phyloP scores from a whole-genome alignment of 208 protist species.

The Acanthamoeba divionensis region DNA sequence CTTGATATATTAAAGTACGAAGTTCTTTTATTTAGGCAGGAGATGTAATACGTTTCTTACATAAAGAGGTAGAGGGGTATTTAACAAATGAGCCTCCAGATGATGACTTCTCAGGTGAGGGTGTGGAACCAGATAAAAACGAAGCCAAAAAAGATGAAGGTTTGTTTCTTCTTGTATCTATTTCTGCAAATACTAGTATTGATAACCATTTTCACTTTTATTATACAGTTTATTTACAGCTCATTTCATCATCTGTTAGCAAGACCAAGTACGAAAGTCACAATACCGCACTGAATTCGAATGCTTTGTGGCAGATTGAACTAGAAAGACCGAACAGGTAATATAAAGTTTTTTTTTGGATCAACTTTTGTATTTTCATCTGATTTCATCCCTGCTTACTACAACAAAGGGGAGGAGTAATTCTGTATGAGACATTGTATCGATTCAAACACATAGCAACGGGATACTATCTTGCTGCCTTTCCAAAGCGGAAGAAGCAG shows the following conservation, averaged over 20 bases:
- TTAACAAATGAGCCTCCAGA: too few species aligned
- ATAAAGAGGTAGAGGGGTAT: constrained; percentile 39
- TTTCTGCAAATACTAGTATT: too few species aligned
- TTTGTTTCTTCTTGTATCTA: too few species aligned
- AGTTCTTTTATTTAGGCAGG: too few species aligned
- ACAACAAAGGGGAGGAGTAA: too few species aligned
- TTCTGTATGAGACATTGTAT: too few species aligned
- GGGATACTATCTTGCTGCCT: background rate
- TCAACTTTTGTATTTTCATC: too few species aligned
- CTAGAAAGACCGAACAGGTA: constrained; percentile 11
- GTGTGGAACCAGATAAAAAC: background rate
- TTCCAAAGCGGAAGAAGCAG: background rate
- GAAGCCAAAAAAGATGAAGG: background rate
- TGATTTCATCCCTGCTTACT: too few species aligned
- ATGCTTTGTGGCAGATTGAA: constrained; percentile 6
- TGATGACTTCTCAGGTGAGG: background rate
- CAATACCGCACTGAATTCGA: background rate
- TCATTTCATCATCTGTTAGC: background rate
- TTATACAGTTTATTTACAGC: background rate
- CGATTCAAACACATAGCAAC: constrained; percentile 19
- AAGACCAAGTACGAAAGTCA: background rate
- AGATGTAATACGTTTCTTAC: constrained; percentile 26
- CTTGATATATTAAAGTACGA: too few species aligned
- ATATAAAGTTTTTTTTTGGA: too few species aligned
- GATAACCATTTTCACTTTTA: too few species aligned